Conservation (phyloP, 192 early-diverging fungal species). For the Backusella psychrophila region DNA sequence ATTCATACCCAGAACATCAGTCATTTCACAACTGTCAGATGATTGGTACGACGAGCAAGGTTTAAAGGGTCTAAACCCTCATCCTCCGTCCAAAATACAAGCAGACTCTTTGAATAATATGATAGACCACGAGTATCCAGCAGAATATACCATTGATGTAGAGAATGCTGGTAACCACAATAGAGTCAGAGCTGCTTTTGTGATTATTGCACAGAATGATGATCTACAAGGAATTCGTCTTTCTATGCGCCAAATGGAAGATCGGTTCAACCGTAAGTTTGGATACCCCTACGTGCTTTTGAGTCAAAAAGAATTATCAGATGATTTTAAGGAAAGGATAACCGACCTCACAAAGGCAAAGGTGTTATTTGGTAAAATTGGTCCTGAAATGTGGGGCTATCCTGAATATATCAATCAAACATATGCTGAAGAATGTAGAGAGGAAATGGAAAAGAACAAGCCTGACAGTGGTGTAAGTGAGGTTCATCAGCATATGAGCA, state of each 20-base stretch:
- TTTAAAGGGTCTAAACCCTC: background rate
- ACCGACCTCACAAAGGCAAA: conserved; percentile 47
- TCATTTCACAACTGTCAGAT: background rate
- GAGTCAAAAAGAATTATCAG: conserved; percentile 64
- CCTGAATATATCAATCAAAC: conserved; percentile 75
- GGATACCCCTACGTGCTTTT: conserved; percentile 73
- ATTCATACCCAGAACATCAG: background rate
- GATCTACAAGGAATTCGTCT: conserved; percentile 60
- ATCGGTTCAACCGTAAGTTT: conserved; percentile 63
- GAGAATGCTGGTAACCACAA: background rate
- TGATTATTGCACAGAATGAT: conserved; percentile 67
- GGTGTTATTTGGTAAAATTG: conserved; percentile 53
- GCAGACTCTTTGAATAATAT: background rate
- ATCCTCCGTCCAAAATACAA: background rate
- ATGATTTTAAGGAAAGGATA: conserved; percentile 54
- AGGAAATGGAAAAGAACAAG: conserved; percentile 49
- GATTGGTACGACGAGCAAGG: background rate
- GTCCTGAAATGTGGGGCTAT: conserved; percentile 71
- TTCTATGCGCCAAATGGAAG: conserved; percentile 69
- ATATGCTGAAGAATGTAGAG: conserved; percentile 45
- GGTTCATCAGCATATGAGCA: conserved; percentile 73
- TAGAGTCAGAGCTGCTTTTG: conserved; percentile 62
- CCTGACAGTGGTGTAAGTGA: conserved; percentile 63
- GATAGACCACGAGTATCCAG: background rate
- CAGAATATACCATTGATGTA: background rate